These are phyloP conservation scores for Voacanga thouarsii DNA, from an alignment of 257 asterid species.

Conservation along the genomic window DNA sequence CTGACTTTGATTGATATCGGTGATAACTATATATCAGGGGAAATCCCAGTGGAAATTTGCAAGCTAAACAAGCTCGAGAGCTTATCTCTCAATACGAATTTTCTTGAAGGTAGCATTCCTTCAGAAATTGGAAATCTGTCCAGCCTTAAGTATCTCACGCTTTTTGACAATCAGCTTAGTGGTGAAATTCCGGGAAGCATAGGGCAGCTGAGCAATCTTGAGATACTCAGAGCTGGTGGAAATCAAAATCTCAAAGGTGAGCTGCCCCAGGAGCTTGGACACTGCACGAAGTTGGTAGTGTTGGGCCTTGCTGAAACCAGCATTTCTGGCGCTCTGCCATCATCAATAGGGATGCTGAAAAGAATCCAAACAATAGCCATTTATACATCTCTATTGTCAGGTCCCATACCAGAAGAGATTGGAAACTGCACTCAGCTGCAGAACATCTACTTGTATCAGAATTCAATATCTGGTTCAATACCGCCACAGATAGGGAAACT, in stretches of 20 bases:
- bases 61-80: constrained; percentile 46
- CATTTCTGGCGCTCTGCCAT: constrained; percentile 71
- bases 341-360: constrained; percentile 66
- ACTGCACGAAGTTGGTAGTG: constrained; percentile 54
- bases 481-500: constrained; percentile 61
- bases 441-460: constrained; percentile 76
- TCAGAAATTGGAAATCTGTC: constrained; percentile 56
- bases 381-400: constrained; percentile 66
- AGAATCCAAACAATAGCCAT: constrained; percentile 76
- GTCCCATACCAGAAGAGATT: constrained; percentile 87
- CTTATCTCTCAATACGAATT: constrained; percentile 55
- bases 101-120: constrained; percentile 62
- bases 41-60: constrained; percentile 69
- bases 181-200: constrained; percentile 73
- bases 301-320: constrained; percentile 88
- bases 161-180: constrained; percentile 74
- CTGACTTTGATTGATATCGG: constrained; percentile 59
- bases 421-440: constrained; percentile 72
- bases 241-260: constrained; percentile 74
- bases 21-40: constrained; percentile 67
- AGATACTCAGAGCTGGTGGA: constrained; percentile 80
- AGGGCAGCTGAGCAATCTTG: constrained; percentile 59
- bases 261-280: constrained; percentile 76
- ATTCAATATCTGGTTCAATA: constrained; percentile 71
- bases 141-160: constrained; percentile 42